phyloP scores from a whole-genome alignment of 2,329 filamentous ascomycete species.

The Zymoseptoria ardabiliae region DNA sequence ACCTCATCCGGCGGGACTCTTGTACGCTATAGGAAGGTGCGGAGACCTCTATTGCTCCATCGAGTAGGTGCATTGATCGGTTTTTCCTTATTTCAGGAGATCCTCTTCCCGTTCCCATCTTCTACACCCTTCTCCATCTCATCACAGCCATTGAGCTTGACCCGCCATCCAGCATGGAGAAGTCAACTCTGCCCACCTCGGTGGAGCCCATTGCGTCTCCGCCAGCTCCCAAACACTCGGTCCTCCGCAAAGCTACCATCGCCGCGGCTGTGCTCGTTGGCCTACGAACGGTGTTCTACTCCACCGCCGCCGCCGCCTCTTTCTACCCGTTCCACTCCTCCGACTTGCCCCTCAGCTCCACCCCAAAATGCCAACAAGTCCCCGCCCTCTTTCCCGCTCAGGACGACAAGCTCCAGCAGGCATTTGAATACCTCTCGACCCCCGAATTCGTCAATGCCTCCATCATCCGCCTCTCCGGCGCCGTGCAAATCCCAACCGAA shows the following conservation, averaged over 20 bases:
- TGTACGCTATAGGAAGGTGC: background rate
- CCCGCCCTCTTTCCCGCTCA: conserved; percentile 22
- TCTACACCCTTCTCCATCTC: background rate
- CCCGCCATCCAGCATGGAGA: background rate
- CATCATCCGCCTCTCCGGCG: conserved; percentile 44
- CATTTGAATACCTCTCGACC: conserved; percentile 27
- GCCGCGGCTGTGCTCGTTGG: background rate
- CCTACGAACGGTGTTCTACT: background rate
- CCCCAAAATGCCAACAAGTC: conserved; percentile 22
- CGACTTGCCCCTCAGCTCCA: background rate
- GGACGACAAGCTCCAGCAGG: conserved; percentile 21
- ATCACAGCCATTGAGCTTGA: background rate
- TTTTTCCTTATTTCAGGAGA: background rate
- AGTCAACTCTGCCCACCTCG: background rate
- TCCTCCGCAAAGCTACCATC: background rate
- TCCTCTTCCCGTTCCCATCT: background rate
- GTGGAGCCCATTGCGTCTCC: background rate
- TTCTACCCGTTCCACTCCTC: background rate
- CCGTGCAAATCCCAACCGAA: conserved; percentile 50
- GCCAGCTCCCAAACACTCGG: background rate
- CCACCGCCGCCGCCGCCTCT: background rate
- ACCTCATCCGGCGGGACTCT: background rate
- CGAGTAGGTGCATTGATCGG: background rate
- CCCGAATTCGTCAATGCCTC: conserved; percentile 27
- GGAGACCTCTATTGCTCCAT: background rate